Conservation (phyloP, 305 asterid species). For the Rubia tinctorum region DNA sequence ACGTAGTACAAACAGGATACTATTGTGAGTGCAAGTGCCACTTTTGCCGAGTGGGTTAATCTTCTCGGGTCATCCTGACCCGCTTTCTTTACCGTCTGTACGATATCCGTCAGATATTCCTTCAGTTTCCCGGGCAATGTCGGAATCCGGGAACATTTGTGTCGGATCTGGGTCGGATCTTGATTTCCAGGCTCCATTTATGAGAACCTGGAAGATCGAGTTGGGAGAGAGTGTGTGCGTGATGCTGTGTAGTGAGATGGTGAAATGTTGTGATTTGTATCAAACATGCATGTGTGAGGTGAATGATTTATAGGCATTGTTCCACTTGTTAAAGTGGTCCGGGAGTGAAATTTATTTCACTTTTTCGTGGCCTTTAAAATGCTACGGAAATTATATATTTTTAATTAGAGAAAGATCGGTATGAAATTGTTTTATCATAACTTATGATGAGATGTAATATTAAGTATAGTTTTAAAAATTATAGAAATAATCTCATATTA, state of each 20-base stretch:
- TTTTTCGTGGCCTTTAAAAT: neutral
- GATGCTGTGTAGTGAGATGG: neutral
- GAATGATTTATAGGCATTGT: neutral
- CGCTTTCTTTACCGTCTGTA: conserved; percentile 31
- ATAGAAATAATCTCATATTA: too few relatives aligned
- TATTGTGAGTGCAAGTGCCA: conserved; percentile 62
- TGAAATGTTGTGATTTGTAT: neutral
- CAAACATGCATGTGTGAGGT: neutral
- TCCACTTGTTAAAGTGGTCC: neutral
- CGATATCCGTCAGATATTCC: conserved; percentile 15
- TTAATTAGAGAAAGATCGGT: too few relatives aligned
- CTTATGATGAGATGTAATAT: too few relatives aligned
- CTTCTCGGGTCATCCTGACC: conserved; percentile 77
- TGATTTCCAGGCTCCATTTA: conserved; percentile 15
- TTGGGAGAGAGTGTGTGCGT: too few relatives aligned
- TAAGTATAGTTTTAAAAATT: too few relatives aligned
- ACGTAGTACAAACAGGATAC: conserved; percentile 67
- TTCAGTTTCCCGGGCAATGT: conserved; percentile 24
- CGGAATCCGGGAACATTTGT: neutral
- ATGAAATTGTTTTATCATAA: too few relatives aligned
- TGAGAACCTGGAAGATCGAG: too few relatives aligned
- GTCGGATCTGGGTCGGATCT: neutral
- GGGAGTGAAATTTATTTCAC: neutral
- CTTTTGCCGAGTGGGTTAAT: conserved; percentile 53
- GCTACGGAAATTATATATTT: neutral